Base-by-base conservation (phyloP, 108 stramenopile species). In the Conticribra guillardii region DNA sequence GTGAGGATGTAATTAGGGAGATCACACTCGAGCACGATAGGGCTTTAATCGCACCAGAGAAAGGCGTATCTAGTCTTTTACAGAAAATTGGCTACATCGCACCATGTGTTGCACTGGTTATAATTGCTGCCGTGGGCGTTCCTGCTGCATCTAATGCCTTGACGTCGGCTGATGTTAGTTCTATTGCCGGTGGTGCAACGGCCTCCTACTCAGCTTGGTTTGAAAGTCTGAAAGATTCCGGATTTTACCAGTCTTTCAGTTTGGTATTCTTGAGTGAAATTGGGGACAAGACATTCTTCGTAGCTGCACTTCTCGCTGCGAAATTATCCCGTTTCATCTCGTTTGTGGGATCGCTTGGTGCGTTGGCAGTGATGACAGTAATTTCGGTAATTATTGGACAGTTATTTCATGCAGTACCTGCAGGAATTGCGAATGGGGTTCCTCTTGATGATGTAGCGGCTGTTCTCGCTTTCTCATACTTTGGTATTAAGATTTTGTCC, bases 221-320 rank as follows among this genome's bases (percentile, higher is more conserved):
- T 21, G 67, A 79, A 19, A 80, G 77, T 55, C 59, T 94, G 52
- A 73, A 75, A n/a, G 84, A 89, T 62, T 89, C 95, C 15, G 91
- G 92, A 30, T 96, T 96, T 64, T 92, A 89, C 58, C 95, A 96
- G 72, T 87, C 95, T 54, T 94, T 94, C 67, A 82, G 86, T 57
- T 74, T 99, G 55, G 97, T 99, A 7, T 98, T 99, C 73, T 84
- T 99, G 27, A 97, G 97, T 53, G 99, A 99, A 71, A 96, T 99
- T 67, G 99, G 99, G 31, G 99, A 99, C 84, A 99, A 99, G 69
- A 99, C 99, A 50, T 99, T 99, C 71, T 99, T 99, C 84, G 96
- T 99, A 60, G 99, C 99, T 1, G 98, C 95, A 26, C 85, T 99
- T 45, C 62, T 99, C 34, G 98, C 98, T 7, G 92, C 93, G 67